Evolutionary conservation across 306 rosid species (phyloP).

Genomic region (Trifolium pratense): DNA sequence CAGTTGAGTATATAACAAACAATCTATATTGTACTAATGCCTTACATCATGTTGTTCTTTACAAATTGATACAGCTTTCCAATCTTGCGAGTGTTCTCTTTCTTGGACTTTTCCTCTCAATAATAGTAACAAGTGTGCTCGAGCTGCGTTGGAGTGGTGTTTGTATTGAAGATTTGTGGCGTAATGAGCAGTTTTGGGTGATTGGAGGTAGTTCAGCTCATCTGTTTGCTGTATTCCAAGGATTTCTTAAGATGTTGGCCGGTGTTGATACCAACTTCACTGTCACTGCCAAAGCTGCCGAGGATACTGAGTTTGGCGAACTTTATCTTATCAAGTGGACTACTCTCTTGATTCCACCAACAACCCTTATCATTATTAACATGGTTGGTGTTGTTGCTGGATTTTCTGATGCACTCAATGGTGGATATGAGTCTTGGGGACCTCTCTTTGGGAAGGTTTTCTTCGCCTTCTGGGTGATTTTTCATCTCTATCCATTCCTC

Average conservation of each 20-base stretch:
- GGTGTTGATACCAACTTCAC: constrained; percentile 97
- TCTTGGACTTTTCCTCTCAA: constrained; percentile 95
- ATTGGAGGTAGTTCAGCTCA: constrained; percentile 98
- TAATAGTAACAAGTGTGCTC: constrained; percentile 78
- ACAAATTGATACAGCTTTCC: constrained; percentile 68
- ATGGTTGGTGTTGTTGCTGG: constrained; percentile 98
- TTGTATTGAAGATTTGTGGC: constrained; percentile 84
- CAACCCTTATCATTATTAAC: constrained; percentile 78
- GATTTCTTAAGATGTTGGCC: constrained; percentile 86
- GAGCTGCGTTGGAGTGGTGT: constrained; percentile 98
- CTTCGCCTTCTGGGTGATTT: constrained; percentile 94
- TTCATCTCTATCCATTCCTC: constrained; percentile 95
- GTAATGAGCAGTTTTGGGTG: constrained; percentile 99
- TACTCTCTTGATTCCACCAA: constrained; percentile 92
- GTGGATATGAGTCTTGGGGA: constrained; percentile 99
- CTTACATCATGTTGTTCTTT: constrained; percentile 5
- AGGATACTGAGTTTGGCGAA: constrained; percentile 82
- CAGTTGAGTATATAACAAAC: background rate
- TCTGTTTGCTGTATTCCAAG: constrained; percentile 98
- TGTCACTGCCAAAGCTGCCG: constrained; percentile 87
- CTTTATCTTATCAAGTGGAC: constrained; percentile 93
- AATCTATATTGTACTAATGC: constrained; percentile 8
- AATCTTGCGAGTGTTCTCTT: constrained; percentile 87
- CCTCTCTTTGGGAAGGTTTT: constrained; percentile 95
- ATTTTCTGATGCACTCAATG: constrained; percentile 91